Evolutionary conservation across 345 rosid species (phyloP), one percentile per base, ranked within the genome.

Genomic region (Arabis alpina): DNA sequence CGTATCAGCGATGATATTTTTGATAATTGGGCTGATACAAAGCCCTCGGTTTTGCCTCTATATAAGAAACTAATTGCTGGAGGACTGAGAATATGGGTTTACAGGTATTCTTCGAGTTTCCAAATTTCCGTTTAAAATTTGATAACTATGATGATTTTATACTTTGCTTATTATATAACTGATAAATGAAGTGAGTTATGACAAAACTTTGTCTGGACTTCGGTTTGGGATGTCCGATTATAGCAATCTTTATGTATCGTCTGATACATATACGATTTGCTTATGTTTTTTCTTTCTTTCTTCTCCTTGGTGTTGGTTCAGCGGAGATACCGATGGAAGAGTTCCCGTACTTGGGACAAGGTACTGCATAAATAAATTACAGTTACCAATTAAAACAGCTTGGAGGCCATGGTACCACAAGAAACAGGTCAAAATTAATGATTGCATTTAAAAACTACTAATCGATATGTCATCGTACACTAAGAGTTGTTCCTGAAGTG

Each of bases 311-410:
- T 36, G 54, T 34, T 75, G 54, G 50, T 8, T 44, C 81, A 92
- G 98, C 37, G 98, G 98, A 56, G 98, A 93, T 68, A 90, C 97
- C 4, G 98, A 93, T 70, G 98, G 97, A 61, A 84, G 98, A 82
- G 97, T 93, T 64, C 89, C 97, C 13, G 91, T 87, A 15, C 78
- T 93, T 15, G 86, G 87, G 23, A 93, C 98, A 34, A 75, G 89
- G 68, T 93, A 93, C 81, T 79, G 92, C 79, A 63, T 93, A 68
- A 80, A 64, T 14, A 47, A 85, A 47, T 8, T 93, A 56, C 80
- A 84, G 32, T 54, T 93, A 48, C 76, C 83, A 8, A 84, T 93
- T 65, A 86, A 83, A 10, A 86, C 79, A 72, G n/a, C 86, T 2
- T 93, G 96, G 98, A 81, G 89, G 55, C 93, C 98, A 14, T 93